Conservation (phyloP, 345 rosid genomes). For the Orychophragmus violaceus region DNA sequence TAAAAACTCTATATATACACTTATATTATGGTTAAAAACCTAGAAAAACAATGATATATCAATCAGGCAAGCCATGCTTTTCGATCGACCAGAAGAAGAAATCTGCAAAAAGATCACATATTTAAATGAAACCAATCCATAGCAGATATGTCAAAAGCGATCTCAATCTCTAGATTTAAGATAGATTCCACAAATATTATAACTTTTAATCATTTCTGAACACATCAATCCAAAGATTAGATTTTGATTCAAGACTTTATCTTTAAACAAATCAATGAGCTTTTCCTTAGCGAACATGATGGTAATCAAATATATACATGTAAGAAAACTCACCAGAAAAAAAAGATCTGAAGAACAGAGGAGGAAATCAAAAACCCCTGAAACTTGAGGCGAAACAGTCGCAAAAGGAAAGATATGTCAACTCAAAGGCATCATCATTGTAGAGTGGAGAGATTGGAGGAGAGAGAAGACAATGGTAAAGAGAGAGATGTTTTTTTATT, state of each 20-base stretch:
- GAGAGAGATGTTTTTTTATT: too few relatives aligned
- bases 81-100: background rate
- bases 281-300: background rate
- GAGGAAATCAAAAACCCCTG: background rate
- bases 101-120: background rate
- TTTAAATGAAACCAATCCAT: background rate
- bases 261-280: background rate
- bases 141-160: slow-evolving; percentile 6
- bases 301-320: background rate
- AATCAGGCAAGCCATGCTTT: slow-evolving; percentile 28
- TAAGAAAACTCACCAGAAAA: slow-evolving; percentile 20
- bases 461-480: too few relatives aligned
- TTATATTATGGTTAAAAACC: too few relatives aligned
- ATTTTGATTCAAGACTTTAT: slow-evolving; percentile 22
- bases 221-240: background rate
- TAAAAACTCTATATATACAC: too few relatives aligned
- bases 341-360: slow-evolving; percentile 10
- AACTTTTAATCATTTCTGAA: background rate
- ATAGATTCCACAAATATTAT: background rate
- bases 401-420: background rate
- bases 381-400: background rate
- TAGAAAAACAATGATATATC: too few relatives aligned
- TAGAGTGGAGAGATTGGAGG: too few relatives aligned
- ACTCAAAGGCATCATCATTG: background rate
- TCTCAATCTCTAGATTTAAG: background rate